Evolutionary conservation across 2,329 filamentous ascomycete genomes (phyloP), one percentile per base, ranked within the genome.

Genomic region (Ophiostoma novo-ulmi): DNA sequence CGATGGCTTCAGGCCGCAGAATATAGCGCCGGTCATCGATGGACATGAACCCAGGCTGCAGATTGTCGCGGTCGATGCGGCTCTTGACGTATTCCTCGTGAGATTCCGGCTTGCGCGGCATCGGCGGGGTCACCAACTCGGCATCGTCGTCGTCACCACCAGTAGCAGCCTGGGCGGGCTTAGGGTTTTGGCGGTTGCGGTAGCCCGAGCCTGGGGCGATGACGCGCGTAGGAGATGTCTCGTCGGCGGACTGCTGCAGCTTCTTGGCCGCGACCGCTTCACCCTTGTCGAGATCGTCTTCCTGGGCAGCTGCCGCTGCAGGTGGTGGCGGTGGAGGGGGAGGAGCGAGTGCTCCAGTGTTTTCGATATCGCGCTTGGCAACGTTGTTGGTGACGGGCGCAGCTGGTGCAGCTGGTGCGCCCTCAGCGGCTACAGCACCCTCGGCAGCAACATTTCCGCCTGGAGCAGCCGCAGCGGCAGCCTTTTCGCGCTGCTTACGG

Each of bases 1-100:
- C 93, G 75, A 97, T 93, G 0, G 91, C 92, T 81, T 97, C 93
- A 26, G 92, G 92, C 88, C 88, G 82, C 44, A 90, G 82, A 72
- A 89, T 87, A 74, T 90, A 90, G n/a, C 81, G 80, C 68, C 76
- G 78, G 70, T 79, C 80, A 11, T 75, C 75, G 35, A 89, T 79
- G 36, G 75, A 75, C 8, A 81, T 79, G 73, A 85, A 88, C 7
- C 88, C 87, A 0, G 81, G 80, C 3, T 84, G 84, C 1, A 89
- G 75, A 1, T 76, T 76, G 41, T 84, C 80, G 11, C 75, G 77
- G 70, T 80, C 73, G 41, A 89, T 81, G 35, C 78, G 81, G 2
- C 78, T 72, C 68, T 80, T 74, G 17, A 89, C 83, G 70, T 79
- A 89, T 74, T 89, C 85, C 68, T 83, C 76, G 73, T 89, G 87